Percentiles rank a stretch among this genome's conserved stretches.
These are phyloP conservation scores for Chaetomium tenue DNA, from an alignment of 495 filamentous ascomycete genomes.

Conservation along the genomic window DNA sequence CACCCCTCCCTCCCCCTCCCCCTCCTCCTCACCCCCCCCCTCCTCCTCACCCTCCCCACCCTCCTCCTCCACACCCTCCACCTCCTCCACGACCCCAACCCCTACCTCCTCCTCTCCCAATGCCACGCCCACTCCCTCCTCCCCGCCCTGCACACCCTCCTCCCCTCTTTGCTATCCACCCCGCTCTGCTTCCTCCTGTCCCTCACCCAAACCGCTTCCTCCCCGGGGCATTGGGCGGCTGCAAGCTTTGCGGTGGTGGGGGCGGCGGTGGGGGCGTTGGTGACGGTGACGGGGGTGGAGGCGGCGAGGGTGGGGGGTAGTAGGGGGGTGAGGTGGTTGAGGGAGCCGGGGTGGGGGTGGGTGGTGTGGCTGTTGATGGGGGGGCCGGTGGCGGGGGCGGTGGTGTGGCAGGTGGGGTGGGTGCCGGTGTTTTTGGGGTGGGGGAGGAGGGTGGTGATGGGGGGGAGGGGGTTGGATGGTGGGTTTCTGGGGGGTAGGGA, in stretches of 20 bases:
- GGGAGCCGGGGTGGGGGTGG: conserved; percentile 40
- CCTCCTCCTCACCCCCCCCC: conserved; percentile 35
- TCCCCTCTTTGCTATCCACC: conserved; percentile 27
- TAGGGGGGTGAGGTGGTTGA: conserved; percentile 31
- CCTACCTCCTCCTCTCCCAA: conserved; percentile 43
- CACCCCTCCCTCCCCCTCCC: conserved; percentile 16
- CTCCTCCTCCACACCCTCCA: conserved; percentile 24
- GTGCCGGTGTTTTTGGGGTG: conserved; percentile 43
- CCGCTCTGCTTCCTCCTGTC: conserved; percentile 42
- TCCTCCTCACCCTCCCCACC: conserved; percentile 32
- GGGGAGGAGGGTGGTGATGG: conserved; percentile 31
- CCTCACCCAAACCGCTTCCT: conserved; percentile 38
- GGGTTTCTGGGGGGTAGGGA: conserved; percentile 14
- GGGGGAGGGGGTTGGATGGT: conserved; percentile 16
- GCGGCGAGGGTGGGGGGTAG: conserved; percentile 43
- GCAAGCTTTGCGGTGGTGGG: conserved; percentile 21
- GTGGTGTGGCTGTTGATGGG: conserved; percentile 43
- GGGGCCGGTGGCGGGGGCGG: conserved; percentile 41
- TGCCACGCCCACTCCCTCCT: conserved; percentile 43
- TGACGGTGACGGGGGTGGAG: conserved; percentile 42
- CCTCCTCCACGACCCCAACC: conserved; percentile 39
- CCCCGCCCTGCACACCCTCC: conserved; percentile 35
- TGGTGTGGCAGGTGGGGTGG: conserved; percentile 45
- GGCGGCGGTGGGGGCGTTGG: conserved; percentile 35
- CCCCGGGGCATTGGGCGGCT: conserved; percentile 7